Base-by-base conservation (phyloP, 768 basidiomycete species). In the Xerocomellus chrysenteron region DNA sequence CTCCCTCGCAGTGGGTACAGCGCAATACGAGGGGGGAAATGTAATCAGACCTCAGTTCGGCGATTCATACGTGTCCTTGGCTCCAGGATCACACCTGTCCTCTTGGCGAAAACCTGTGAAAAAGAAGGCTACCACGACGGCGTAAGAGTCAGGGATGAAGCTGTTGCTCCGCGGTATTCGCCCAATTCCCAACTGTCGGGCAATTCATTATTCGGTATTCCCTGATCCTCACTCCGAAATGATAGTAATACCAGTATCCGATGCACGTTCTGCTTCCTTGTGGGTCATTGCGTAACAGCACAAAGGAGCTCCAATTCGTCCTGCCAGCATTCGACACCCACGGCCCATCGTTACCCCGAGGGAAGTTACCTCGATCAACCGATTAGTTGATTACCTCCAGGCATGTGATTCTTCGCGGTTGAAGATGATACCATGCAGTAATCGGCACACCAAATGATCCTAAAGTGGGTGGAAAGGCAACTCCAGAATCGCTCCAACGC, bases 221-320 rank as follows among this genome's bases (percentile, higher is more conserved):
- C 66, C 55, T 52, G 57, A 66, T 66, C 63, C 63, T 57, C 60
- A 55, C 47, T 30, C 41, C 33, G 30, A 58, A 36, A 54, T 46
- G 39, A 48, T 40, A 50, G 46, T 30, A 41, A 42, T 35, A 17
- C 37, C 21, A 21, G 21, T n/a, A 50, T 19, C 12, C 21, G 35
- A 24, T 21, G 21, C 47, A 50, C 39, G 26, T 43, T 37, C 46
- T 13, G 28, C 56, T 33, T 51, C 41, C 16, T 46, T 21, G 37
- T 41, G 43, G n/a, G 40, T 46, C 47, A 35, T 45, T 48, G 55
- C 42, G 42, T 56, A 33, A 57, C 36, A 40, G 44, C 45, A 46
- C 37, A 17, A 40, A 24, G 39, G 45, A 39, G 35, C 17, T 54
- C 13, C 24, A 10, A 11, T 21, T 16, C 32, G 19, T 37, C 42